Evolutionary conservation across 23 red algal genomes (phyloP).

Genomic region (Chondrus crispus): DNA sequence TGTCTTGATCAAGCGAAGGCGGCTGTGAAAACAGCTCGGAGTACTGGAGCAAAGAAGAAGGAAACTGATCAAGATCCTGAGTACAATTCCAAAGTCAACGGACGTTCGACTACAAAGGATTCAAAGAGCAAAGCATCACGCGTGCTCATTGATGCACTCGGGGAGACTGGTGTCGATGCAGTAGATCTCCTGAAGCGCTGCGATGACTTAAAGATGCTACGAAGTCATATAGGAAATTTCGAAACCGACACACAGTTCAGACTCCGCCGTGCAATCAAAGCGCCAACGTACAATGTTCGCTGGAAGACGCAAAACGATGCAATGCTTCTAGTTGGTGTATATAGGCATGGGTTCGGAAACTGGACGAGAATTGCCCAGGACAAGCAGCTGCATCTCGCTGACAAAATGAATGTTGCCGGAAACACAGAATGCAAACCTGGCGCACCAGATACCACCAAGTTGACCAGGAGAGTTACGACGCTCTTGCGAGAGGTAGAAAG

Average conservation of each 20-base stretch:
- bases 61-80: slow-evolving; percentile 19
- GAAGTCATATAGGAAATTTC: slow-evolving; percentile 38
- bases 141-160: slow-evolving; percentile 49
- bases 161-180: slow-evolving; percentile 65
- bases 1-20: slow-evolving; percentile 56
- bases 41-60: background rate
- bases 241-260: slow-evolving; percentile 66
- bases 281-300: slow-evolving; percentile 50
- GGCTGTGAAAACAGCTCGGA: slow-evolving; percentile 13
- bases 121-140: slow-evolving; percentile 23
- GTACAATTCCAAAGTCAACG: slow-evolving; percentile 21
- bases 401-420: slow-evolving; percentile 76
- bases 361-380: slow-evolving; percentile 78
- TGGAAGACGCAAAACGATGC: slow-evolving; percentile 81
- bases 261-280: slow-evolving; percentile 50
- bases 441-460: slow-evolving; percentile 80
- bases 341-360: slow-evolving; percentile 86
- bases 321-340: slow-evolving; percentile 82
- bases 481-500: slow-evolving; percentile 63
- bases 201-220: slow-evolving; percentile 65
- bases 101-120: background rate
- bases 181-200: slow-evolving; percentile 67
- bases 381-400: slow-evolving; percentile 51
- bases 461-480: slow-evolving; percentile 53
- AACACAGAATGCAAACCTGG: slow-evolving; percentile 23